phyloP scores from a whole-genome alignment of 2,329 filamentous ascomycete species.

The Geosmithia flava region DNA sequence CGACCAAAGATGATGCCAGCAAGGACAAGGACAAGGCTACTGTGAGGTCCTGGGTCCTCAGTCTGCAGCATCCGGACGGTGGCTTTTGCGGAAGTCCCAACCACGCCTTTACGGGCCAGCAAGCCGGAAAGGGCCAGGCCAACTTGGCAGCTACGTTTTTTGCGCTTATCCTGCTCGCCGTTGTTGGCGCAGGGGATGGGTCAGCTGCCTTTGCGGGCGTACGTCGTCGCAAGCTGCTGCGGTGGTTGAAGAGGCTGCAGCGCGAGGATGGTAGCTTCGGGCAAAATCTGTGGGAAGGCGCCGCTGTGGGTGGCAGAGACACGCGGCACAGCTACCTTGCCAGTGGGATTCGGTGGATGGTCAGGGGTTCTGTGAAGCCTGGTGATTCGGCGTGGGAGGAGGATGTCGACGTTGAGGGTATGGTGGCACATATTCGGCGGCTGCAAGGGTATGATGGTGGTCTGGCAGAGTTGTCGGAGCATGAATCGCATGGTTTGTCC shows the following conservation, averaged over 20 bases:
- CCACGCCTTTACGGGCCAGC: slow-evolving; percentile 31
- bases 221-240: slow-evolving; percentile 51
- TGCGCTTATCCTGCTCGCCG: slow-evolving; percentile 61
- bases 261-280: slow-evolving; percentile 82
- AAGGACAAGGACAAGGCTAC: slow-evolving; percentile 18
- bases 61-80: slow-evolving; percentile 72
- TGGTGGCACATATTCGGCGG: slow-evolving; percentile 58
- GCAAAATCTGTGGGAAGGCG: slow-evolving; percentile 52
- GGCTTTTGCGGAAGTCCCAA: slow-evolving; percentile 83
- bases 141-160: slow-evolving; percentile 86
- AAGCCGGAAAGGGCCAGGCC: slow-evolving; percentile 34
- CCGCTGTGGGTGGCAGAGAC: slow-evolving; percentile 67
- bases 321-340: slow-evolving; percentile 83
- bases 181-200: slow-evolving; percentile 20
- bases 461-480: slow-evolving; percentile 62
- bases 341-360: slow-evolving; percentile 67
- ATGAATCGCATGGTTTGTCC: slow-evolving; percentile 67
- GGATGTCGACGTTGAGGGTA: slow-evolving; percentile 62
- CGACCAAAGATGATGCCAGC: slow-evolving; percentile 15
- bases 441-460: slow-evolving; percentile 79
- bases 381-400: slow-evolving; percentile 41
- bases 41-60: slow-evolving; percentile 67
- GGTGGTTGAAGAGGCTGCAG: slow-evolving; percentile 68
- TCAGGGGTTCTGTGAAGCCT: slow-evolving; percentile 47
- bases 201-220: slow-evolving; percentile 47